Base-by-base conservation (phyloP, 2,329 filamentous ascomycete genomes). In the Cadophora malorum region DNA sequence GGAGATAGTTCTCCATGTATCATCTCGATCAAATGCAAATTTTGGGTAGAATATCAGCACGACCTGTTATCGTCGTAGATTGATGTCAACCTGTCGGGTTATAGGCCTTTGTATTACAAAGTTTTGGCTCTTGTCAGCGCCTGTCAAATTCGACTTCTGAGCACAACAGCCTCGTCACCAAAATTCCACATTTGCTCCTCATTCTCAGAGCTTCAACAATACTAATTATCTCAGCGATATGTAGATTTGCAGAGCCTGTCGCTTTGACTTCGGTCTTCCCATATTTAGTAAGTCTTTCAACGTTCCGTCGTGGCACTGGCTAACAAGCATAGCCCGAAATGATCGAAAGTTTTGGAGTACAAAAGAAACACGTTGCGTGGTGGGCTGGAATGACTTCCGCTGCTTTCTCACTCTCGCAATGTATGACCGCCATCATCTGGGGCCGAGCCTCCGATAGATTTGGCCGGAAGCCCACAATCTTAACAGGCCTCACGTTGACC, bases 391-490 rank as follows among this genome's bases (percentile, higher is more conserved):
- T 93, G 66, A 91, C 89, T 5, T 90, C 90, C 1, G 89, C 90
- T 53, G 84, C 89, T 70, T 93, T 94, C 78, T 92, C 91, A 2
- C 78, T 93, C 12, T 84, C 86, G 35, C 92, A 95, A 79, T 91
- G 89, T 72, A 61, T 87, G 21, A 92, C 91, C 6, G 91, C 90
- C 21, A 87, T 95, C 1, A 81, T 87, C 0, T 95, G 92, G 92
- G 90, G 93, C 6, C 85, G 88, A 71, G 86, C 90, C 1, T 92
- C 93, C 0, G 96, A 98, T 78, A 82, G 80, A 53, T 88, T 92
- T 70, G 96, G 95, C 23, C 88, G 95, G 66, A 97, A 97, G 77
- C 91, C 91, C 0, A 86, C 91, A 49, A 92, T 98, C 68, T 83
- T 98, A 16, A 76, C 85, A 8, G 93, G 92, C 0, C 82, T 96